A percentile compares a stretch with the other conserved stretches of the same genome.
Conservation (phyloP, 139 green algal genomes). For the Chlorokybus atmophyticus region DNA sequence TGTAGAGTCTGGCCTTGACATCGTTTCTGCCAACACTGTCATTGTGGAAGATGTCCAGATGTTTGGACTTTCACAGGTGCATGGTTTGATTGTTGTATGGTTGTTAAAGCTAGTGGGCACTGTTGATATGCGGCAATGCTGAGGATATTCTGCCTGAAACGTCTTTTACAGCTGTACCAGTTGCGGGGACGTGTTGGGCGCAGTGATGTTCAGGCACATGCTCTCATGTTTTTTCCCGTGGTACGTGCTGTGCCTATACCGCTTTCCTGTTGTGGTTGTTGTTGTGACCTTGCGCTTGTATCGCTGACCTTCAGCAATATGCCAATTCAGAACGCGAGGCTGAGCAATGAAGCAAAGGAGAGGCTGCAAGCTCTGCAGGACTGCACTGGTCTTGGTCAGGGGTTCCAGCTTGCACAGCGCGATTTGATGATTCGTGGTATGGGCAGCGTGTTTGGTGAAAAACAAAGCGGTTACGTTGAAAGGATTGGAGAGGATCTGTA, state of each 20-base stretch:
- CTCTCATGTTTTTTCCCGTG: constrained; percentile 13
- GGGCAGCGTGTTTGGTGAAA: constrained; percentile 35
- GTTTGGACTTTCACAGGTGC: constrained; percentile 36
- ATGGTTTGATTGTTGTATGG: too few relatives aligned
- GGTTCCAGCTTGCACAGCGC: constrained; percentile 24
- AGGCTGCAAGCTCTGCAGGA: constrained; percentile 27
- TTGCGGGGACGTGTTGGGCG: constrained; percentile 27
- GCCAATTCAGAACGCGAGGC: not conserved
- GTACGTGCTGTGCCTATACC: constrained; percentile 1
- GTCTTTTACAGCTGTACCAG: constrained; percentile 43
- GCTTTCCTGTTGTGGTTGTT: not conserved
- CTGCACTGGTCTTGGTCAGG: constrained; percentile 29
- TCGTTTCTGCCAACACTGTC: constrained; percentile 33
- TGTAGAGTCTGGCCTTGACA: constrained; percentile 38
- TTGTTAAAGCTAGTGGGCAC: too few relatives aligned
- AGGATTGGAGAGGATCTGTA: constrained; percentile 29
- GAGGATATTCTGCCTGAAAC: too few relatives aligned
- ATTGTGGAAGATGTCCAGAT: constrained; percentile 36
- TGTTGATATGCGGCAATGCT: too few relatives aligned
- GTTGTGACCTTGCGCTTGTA: not conserved
- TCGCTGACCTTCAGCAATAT: not conserved
- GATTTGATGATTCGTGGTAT: constrained; percentile 20
- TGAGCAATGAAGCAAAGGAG: constrained; percentile 9
- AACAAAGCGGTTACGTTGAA: constrained; percentile 27
- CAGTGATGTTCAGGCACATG: constrained; percentile 4